Evolutionary conservation across 2,329 filamentous ascomycete genomes (phyloP).

Genomic region (Gliomastix tumulicola): DNA sequence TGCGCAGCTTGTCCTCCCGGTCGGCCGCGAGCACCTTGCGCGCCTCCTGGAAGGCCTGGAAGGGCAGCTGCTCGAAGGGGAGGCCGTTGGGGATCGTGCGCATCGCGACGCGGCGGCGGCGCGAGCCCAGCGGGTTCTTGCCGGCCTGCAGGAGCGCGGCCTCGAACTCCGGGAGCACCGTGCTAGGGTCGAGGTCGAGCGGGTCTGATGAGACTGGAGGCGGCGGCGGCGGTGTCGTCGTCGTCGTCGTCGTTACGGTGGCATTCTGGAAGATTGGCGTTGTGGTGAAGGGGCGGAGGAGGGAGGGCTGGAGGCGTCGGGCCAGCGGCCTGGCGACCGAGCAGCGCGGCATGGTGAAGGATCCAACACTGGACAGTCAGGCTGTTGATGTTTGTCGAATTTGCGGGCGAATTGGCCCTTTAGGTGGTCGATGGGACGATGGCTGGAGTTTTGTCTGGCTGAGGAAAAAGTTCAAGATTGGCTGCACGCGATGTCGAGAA

Average conservation of each 20-base stretch:
- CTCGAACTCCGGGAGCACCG: constrained; percentile 48
- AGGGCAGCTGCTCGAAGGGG: constrained; percentile 89
- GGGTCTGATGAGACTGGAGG: constrained; percentile 21
- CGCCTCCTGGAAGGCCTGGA: constrained; percentile 97
- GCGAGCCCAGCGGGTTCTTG: constrained; percentile 70
- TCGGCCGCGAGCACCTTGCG: constrained; percentile 75
- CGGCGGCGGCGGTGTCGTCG: constrained; percentile 3
- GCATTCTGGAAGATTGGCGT: constrained; percentile 6
- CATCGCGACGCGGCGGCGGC: constrained; percentile 71
- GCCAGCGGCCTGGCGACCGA: constrained; percentile 49
- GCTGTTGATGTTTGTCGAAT: too few relatives aligned
- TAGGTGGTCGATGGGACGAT: too few relatives aligned
- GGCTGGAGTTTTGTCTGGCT: too few relatives aligned
- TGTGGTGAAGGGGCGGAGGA: constrained; percentile 26
- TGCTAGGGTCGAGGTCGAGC: constrained; percentile 55
- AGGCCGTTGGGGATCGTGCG: constrained; percentile 53
- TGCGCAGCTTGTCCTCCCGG: constrained; percentile 69
- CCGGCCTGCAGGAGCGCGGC: constrained; percentile 67
- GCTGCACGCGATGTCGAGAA: constrained; percentile 6
- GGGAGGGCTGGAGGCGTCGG: constrained; percentile 21
- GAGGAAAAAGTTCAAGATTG: constrained; percentile 19
- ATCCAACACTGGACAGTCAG: too few relatives aligned
- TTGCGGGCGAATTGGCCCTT: too few relatives aligned
- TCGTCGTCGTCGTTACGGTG: constrained; percentile 13
- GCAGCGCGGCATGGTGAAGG: constrained; percentile 49